Evolutionary conservation across 2,329 filamentous ascomycete genomes (phyloP), one percentile per base, ranked within the genome.

Genomic region (Microcyclosporella mali): DNA sequence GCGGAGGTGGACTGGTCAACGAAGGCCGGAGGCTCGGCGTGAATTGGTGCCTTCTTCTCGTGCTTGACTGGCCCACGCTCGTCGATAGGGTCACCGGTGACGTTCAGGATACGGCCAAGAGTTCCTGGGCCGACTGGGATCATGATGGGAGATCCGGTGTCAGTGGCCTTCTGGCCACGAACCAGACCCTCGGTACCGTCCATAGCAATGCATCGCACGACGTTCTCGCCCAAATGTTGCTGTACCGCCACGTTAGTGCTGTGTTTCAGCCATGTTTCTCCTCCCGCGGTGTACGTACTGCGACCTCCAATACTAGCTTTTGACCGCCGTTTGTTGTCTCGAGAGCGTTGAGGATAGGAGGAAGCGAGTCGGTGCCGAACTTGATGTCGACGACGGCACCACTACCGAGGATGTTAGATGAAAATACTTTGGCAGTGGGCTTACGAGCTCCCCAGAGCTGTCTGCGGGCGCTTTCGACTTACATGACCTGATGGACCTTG

Each of bases 141-240:
- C 74, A 80, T 88, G 78, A 98, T 98, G 68, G 92, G 92, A 60
- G 81, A 76, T 69, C 92, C 92, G 68, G 90, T 95, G 74, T 98
- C 92, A 63, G 71, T 72, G 61, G 83, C 88, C 71, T 80, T 79
- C 67, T 82, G 75, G 69, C 92, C 92, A 81, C 92, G 90, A 70
- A 90, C 85, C 63, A 98, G 88, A 92, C 92, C 92, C 80, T 97
- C 92, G 70, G 90, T 98, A 94, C 90, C 92, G 75, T 98, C 92
- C 92, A 98, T 98, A 75, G 92, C 92, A 94, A 98, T 98, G 74
- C 88, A 94, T 73, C 92, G 84, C 71, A 98, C 92, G 69, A 95
- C 87, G 79, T 88, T 95, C 79, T 98, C 87, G 77, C 92, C 92
- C 73, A 98, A 77, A 82, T 97, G 92, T 95, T 98, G 92, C 88